These are phyloP conservation scores for Solidago caesia DNA, from an alignment of 129 eudicot genomes.

Conservation along the genomic window DNA sequence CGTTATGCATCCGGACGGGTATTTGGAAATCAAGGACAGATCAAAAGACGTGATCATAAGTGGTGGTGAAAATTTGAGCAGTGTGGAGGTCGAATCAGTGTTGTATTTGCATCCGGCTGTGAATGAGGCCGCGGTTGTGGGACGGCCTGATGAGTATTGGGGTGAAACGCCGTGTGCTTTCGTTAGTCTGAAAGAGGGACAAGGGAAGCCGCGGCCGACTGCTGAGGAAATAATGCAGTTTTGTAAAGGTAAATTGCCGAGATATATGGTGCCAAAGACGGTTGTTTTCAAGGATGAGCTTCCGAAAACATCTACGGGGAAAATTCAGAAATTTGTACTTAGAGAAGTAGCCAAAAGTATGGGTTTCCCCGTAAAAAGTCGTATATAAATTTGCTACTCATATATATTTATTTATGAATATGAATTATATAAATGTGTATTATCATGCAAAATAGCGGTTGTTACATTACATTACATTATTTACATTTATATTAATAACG, in stretches of 20 bases:
- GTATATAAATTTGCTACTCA: constrained; percentile 18
- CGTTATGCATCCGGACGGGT: constrained; percentile 84
- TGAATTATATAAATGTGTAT: too few relatives aligned
- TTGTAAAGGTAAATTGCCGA: constrained; percentile 62
- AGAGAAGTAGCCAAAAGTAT: constrained; percentile 58
- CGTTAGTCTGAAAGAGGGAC: constrained; percentile 50
- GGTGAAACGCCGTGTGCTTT: constrained; percentile 95
- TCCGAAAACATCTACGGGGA: constrained; percentile 82
- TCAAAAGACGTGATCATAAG: constrained; percentile 78
- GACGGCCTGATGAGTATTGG: constrained; percentile 74
- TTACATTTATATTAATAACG: too few relatives aligned
- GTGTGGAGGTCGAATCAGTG: constrained; percentile 83
- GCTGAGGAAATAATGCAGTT: constrained; percentile 52
- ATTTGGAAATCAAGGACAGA: constrained; percentile 76
- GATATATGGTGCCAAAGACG: constrained; percentile 73
- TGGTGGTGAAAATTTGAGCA: constrained; percentile 87
- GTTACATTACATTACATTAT: too few relatives aligned
- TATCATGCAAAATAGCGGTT: too few relatives aligned
- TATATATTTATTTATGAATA: too few relatives aligned
- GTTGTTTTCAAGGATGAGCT: constrained; percentile 66
- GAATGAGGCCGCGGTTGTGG: constrained; percentile 85
- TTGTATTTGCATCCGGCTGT: constrained; percentile 63
- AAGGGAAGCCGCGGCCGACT: constrained; percentile 12
- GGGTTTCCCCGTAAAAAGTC: constrained; percentile 36
- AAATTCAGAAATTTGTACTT: constrained; percentile 66